phyloP scores from a whole-genome alignment of 2,329 filamentous ascomycete genomes.

The Xylariaceae sp. region DNA sequence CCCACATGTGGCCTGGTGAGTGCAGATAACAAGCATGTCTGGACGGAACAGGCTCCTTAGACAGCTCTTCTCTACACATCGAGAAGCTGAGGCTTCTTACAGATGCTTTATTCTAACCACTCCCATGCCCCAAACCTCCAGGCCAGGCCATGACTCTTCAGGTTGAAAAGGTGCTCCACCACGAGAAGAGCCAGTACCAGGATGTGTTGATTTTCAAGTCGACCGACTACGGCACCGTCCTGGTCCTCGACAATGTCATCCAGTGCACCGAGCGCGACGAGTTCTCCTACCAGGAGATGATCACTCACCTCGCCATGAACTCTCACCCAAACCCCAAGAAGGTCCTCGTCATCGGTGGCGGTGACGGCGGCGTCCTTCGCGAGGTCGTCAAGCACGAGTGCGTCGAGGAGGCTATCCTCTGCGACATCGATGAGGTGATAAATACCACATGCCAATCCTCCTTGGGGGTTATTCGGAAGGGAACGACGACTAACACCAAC shows the following conservation, averaged over 20 bases:
- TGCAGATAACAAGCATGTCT: constrained; percentile 10
- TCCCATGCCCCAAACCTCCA: constrained; percentile 19
- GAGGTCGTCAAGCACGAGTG: constrained; percentile 99
- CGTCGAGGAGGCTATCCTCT: constrained; percentile 92
- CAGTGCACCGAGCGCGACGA: constrained; percentile 98
- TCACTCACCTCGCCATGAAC: constrained; percentile 97
- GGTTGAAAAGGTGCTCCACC: constrained; percentile 96
- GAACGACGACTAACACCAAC: background rate
- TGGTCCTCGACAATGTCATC: constrained; percentile 98
- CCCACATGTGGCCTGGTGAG: constrained; percentile 87
- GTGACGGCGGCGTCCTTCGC: constrained; percentile 93
- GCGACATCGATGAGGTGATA: constrained; percentile 96
- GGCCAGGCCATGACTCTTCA: constrained; percentile 98
- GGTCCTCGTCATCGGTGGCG: constrained; percentile 95
- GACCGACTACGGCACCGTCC: constrained; percentile 90
- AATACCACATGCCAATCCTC: background rate
- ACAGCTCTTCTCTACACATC: no score
- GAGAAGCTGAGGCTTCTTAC: background rate
- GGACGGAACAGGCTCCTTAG: background rate
- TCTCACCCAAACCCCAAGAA: constrained; percentile 97
- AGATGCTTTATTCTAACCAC: constrained; percentile 4
- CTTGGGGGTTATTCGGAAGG: background rate
- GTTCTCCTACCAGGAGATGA: constrained; percentile 99
- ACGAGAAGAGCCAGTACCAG: constrained; percentile 99
- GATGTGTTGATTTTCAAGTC: constrained; percentile 99